A percentile compares a stretch with the other conserved stretches of the same genome.
phyloP scores from a whole-genome alignment of 345 rosid species.

The Heritiera fomes region DNA sequence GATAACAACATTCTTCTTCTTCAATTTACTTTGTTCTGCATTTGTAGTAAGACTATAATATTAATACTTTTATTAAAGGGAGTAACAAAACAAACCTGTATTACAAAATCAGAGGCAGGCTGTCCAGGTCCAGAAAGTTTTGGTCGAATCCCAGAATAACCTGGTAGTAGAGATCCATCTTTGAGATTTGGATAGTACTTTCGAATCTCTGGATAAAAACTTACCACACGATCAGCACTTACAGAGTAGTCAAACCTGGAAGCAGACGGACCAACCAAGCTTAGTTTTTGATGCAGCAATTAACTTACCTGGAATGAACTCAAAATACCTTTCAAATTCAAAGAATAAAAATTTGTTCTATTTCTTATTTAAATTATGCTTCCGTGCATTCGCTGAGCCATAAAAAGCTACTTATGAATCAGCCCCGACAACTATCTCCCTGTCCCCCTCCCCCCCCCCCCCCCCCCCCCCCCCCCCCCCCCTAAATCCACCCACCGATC shows the following conservation, averaged over 20 bases:
- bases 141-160: constrained; percentile 86
- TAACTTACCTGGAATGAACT: neutral
- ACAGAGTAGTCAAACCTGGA: constrained; percentile 76
- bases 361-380: neutral
- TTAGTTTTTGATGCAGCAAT: constrained; percentile 11
- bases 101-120: constrained; percentile 66
- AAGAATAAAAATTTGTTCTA: neutral
- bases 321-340: neutral
- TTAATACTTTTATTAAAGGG: neutral
- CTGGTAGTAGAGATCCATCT: constrained; percentile 71
- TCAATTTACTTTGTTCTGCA: too few relatives aligned
- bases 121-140: constrained; percentile 79
- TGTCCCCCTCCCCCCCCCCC: neutral
- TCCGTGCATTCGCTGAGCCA: constrained; percentile 1
- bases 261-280: constrained; percentile 17
- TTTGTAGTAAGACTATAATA: neutral
- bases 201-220: constrained; percentile 73
- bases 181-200: constrained; percentile 77
- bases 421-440: neutral
- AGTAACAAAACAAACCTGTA: constrained; percentile 55
- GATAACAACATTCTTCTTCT: too few relatives aligned
- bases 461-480: neutral
- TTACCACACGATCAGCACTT: constrained; percentile 45
- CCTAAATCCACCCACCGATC: too few relatives aligned
- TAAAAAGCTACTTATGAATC: neutral